Conservation (phyloP, 1,284 basidiomycete genomes). For the Rhodotorula sp. region DNA sequence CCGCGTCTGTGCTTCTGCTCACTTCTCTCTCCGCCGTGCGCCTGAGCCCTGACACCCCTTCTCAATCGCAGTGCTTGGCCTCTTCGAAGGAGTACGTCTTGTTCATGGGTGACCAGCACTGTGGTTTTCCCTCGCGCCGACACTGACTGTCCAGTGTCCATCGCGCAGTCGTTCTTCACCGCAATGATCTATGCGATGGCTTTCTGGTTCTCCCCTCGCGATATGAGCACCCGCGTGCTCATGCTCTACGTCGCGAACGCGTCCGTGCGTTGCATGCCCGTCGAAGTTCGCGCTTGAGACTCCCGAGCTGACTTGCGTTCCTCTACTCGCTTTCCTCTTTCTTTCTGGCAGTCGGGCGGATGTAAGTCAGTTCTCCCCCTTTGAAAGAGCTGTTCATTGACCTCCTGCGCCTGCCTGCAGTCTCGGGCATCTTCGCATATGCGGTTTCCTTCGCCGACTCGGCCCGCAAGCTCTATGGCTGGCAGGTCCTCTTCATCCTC, state of each 20-base stretch:
- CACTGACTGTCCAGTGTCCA: not conserved
- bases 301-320: not conserved
- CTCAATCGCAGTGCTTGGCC: not conserved
- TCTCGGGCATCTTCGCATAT: constrained; percentile 21
- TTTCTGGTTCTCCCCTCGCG: constrained; percentile 15
- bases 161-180: constrained; percentile 5
- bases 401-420: not conserved
- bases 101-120: too few species aligned
- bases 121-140: too few species aligned
- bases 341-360: not conserved
- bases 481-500: constrained; percentile 18
- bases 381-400: too few species aligned
- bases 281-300: too few species aligned
- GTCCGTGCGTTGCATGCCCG: not conserved
- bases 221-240: constrained; percentile 15
- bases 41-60: not conserved
- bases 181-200: constrained; percentile 1
- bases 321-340: too few species aligned
- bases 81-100: constrained; percentile 3
- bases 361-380: not conserved
- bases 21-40: not conserved
- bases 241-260: constrained; percentile 22
- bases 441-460: constrained; percentile 7
- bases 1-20: constrained; percentile 1
- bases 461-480: constrained; percentile 2